Percentiles rank a stretch among this genome's conserved stretches.
Evolutionary conservation across 2,329 filamentous ascomycete species (phyloP).

Genomic region (Sphaerulina vaccinii): DNA sequence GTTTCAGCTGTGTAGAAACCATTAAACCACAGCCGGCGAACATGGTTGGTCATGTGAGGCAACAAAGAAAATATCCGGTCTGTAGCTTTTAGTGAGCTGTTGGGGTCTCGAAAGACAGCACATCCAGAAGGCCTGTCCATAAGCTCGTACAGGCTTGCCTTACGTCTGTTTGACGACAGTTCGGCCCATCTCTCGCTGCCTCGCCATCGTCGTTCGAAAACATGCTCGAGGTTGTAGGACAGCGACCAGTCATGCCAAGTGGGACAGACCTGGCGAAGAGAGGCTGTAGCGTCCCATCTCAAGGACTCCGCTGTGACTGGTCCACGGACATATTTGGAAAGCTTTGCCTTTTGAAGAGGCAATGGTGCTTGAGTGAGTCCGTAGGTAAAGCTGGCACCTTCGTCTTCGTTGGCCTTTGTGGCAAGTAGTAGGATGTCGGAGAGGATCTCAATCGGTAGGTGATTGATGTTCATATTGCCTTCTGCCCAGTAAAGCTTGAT

Average conservation of each 20-base stretch:
- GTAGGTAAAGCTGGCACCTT: constrained; percentile 53
- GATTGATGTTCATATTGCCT: constrained; percentile 40
- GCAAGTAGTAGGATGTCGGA: constrained; percentile 52
- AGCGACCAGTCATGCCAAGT: constrained; percentile 56
- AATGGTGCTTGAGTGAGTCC: constrained; percentile 52
- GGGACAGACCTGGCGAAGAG: constrained; percentile 51
- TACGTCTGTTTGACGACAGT: constrained; percentile 42
- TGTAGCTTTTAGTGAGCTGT: constrained; percentile 50
- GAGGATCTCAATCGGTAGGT: constrained; percentile 54
- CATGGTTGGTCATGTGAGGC: constrained; percentile 48
- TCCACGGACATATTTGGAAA: constrained; percentile 53
- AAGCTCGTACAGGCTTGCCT: constrained; percentile 50
- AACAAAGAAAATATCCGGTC: constrained; percentile 47
- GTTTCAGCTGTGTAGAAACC: constrained; percentile 55
- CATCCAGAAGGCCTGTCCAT: constrained; percentile 48
- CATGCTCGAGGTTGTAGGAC: constrained; percentile 50
- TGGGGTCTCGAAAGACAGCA: constrained; percentile 55
- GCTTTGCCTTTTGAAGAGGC: constrained; percentile 44
- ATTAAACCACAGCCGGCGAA: constrained; percentile 56
- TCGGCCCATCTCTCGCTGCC: constrained; percentile 54
- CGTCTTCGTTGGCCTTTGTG: constrained; percentile 47
- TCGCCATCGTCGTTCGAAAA: constrained; percentile 55
- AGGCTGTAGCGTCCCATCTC: constrained; percentile 51
- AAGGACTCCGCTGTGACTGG: constrained; percentile 52
- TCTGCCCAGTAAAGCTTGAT: constrained; percentile 2